Evolutionary conservation across 768 basidiomycete species (phyloP).

Genomic region (Megacollybia marginata): DNA sequence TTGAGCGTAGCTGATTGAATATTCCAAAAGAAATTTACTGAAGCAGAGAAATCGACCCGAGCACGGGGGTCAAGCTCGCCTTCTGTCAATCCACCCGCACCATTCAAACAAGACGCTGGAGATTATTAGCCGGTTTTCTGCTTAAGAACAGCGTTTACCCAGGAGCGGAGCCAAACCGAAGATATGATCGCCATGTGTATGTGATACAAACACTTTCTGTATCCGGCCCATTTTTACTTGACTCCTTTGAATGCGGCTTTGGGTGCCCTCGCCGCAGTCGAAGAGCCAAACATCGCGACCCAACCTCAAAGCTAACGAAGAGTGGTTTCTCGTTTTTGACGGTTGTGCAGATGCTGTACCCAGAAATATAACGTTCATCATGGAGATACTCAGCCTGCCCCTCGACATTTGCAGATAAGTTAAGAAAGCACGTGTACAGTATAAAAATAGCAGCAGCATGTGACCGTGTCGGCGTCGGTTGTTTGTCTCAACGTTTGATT

Average conservation of each 20-base stretch:
- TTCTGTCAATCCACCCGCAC: conserved; percentile 59
- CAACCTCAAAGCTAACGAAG: conserved; percentile 60
- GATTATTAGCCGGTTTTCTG: too few relatives aligned
- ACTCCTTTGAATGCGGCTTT: conserved; percentile 69
- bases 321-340: conserved; percentile 73
- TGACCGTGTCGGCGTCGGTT: too few relatives aligned
- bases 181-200: conserved; percentile 85
- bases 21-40: conserved; percentile 20
- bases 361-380: conserved; percentile 62
- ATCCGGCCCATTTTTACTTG: conserved; percentile 72
- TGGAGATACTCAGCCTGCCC: neutral
- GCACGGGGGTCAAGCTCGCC: conserved; percentile 54
- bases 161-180: conserved; percentile 68
- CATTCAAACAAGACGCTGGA: conserved; percentile 56
- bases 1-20: neutral
- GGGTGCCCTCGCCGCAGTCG: conserved; percentile 82
- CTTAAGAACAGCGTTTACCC: too few relatives aligned
- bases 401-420: neutral
- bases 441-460: too few relatives aligned
- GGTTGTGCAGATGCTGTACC: conserved; percentile 81
- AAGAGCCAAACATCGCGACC: conserved; percentile 75
- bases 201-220: conserved; percentile 81
- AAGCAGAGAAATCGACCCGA: conserved; percentile 24
- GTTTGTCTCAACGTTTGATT: too few relatives aligned
- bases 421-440: too few relatives aligned